phyloP scores from a whole-genome alignment of 2,329 filamentous ascomycete species.

The Aspergillus eucalypticola region DNA sequence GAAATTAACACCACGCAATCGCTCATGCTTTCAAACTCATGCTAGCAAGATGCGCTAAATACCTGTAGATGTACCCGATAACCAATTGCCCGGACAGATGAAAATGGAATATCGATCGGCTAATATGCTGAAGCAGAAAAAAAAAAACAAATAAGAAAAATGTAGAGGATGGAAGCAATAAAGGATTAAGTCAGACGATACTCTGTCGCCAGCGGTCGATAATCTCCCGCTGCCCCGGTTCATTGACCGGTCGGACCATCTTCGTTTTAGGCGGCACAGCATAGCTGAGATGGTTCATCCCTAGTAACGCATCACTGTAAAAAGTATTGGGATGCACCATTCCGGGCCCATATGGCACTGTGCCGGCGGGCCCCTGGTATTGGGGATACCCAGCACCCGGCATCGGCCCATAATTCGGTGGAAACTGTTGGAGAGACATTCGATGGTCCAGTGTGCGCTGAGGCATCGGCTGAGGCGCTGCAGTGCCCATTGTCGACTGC shows the following conservation, averaged over 20 bases:
- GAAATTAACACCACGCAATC: neutral
- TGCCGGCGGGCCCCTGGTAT: constrained; percentile 21
- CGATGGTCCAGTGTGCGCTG: constrained; percentile 26
- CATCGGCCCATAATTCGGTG: constrained; percentile 22
- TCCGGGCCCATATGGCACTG: constrained; percentile 29
- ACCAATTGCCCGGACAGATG: neutral
- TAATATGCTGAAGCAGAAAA: neutral
- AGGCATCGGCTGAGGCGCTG: constrained; percentile 18
- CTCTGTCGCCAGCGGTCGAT: constrained; percentile 63
- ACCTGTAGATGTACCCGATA: neutral
- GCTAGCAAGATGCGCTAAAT: neutral
- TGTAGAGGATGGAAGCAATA: neutral
- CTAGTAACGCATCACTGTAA: constrained; percentile 30
- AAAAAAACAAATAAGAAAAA: too few relatives aligned
- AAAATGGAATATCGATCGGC: neutral
- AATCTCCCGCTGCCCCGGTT: constrained; percentile 54
- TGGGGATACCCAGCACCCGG: constrained; percentile 18
- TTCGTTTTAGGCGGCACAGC: constrained; percentile 27
- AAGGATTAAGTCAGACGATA: constrained; percentile 26
- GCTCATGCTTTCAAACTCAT: constrained; percentile 5
- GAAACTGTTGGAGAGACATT: constrained; percentile 34
- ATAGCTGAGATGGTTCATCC: constrained; percentile 31
- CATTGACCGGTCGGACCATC: constrained; percentile 41
- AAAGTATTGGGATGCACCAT: constrained; percentile 28
- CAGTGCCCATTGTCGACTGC: constrained; percentile 27